A percentile compares a stretch with the other conserved stretches of the same genome.
Conservation (phyloP, 169 alveolate species). For the Cryptosporidium parvum region DNA sequence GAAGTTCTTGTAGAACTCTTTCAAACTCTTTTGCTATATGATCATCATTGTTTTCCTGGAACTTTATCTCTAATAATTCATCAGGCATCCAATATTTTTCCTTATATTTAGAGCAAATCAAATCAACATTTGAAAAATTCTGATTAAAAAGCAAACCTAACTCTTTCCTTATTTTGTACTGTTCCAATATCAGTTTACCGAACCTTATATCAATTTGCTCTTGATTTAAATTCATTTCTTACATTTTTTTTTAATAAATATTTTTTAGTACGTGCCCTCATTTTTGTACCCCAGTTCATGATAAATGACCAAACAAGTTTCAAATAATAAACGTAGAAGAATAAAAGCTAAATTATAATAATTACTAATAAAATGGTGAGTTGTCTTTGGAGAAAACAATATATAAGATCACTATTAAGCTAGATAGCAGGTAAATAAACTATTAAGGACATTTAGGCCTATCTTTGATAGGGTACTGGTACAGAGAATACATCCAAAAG, state of each 20-base stretch:
- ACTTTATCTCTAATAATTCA: background rate
- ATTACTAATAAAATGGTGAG: background rate
- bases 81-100: background rate
- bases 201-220: background rate
- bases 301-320: background rate
- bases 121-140: background rate
- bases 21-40: slow-evolving; percentile 25
- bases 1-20: slow-evolving; percentile 57
- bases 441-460: slow-evolving; percentile 37
- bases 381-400: background rate
- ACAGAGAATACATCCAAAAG: slow-evolving; percentile 36
- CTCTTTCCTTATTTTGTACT: slow-evolving; percentile 34
- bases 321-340: background rate
- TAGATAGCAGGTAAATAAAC: slow-evolving; percentile 16
- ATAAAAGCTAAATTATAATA: background rate
- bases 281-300: background rate
- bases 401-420: background rate
- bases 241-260: background rate
- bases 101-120: slow-evolving; percentile 39
- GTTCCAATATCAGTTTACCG: slow-evolving; percentile 46
- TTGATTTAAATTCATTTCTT: slow-evolving; percentile 12
- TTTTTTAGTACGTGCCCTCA: background rate
- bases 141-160: slow-evolving; percentile 9
- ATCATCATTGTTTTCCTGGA: background rate
- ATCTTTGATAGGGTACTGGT: slow-evolving; percentile 60